A percentile compares a stretch with the other conserved stretches of the same genome.
Evolutionary conservation across 2,329 filamentous ascomycete genomes (phyloP).

Genomic region (Pseudocercospora vitis): DNA sequence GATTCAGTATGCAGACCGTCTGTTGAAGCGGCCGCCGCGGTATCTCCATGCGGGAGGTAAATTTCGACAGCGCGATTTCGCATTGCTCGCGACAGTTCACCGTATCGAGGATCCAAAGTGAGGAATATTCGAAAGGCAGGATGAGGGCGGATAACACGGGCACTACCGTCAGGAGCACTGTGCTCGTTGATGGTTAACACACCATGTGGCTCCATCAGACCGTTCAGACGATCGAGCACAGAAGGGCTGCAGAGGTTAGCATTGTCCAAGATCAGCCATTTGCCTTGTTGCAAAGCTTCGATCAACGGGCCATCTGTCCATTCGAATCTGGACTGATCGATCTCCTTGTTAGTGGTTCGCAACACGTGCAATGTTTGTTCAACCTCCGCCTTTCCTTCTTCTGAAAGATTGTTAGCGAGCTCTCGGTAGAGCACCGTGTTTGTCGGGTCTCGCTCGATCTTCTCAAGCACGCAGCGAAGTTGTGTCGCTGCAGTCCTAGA

Average conservation of each 20-base stretch:
- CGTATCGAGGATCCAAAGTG: slow-evolving; percentile 87
- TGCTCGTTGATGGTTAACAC: slow-evolving; percentile 91
- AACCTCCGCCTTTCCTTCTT: slow-evolving; percentile 9
- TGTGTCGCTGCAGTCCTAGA: slow-evolving; percentile 6
- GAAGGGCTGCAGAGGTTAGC: slow-evolving; percentile 95
- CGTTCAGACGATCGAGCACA: slow-evolving; percentile 91
- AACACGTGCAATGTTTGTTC: slow-evolving; percentile 16
- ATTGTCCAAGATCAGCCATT: slow-evolving; percentile 95
- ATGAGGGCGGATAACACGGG: slow-evolving; percentile 77
- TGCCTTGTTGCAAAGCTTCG: slow-evolving; percentile 77
- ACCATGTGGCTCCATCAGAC: slow-evolving; percentile 86
- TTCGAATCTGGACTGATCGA: slow-evolving; percentile 80
- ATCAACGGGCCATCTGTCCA: slow-evolving; percentile 95
- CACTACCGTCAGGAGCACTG: slow-evolving; percentile 75
- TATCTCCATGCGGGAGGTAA: slow-evolving; percentile 53
- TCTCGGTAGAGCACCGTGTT: not conserved
- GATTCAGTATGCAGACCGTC: slow-evolving; percentile 32
- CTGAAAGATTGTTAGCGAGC: slow-evolving; percentile 14
- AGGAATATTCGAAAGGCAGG: slow-evolving; percentile 87
- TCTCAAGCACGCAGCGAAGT: slow-evolving; percentile 13
- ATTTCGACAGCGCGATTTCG: slow-evolving; percentile 92
- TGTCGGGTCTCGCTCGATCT: slow-evolving; percentile 8
- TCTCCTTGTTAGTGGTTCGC: slow-evolving; percentile 35
- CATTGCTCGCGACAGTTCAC: slow-evolving; percentile 94
- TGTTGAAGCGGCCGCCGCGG: slow-evolving; percentile 13